Evolutionary conservation across 306 rosid species (phyloP), one percentile per base, ranked within the genome.

Genomic region (Fragaria vesca): DNA sequence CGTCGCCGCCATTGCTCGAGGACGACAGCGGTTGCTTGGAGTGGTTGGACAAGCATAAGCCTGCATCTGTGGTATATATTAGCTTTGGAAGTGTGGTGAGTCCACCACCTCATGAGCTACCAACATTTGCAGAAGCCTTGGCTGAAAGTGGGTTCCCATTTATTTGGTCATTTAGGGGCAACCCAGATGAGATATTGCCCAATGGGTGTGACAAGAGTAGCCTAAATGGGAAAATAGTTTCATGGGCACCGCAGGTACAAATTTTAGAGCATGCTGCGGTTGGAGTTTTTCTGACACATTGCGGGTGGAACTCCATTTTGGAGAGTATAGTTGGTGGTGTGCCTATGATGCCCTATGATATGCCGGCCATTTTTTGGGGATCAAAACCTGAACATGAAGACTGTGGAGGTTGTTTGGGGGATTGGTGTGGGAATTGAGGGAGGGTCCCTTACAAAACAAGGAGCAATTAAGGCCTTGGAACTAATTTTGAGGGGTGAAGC

Each of bases 301-400:
- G 85, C 40, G 97, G 97, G 3, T 92, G 97, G 97, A 92, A 90
- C 57, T 88, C 92, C 0, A 18, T 86, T 11, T 28, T 87, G 85
- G 97, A 92, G 51, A 86, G 93, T 57, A 78, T 88, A 1, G 75
- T 80, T 1, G 90, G 91, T 1, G 91, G 93, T 6, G 96, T 92
- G 40, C 92, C 96, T 1, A 85, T 92, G 89, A 85, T 90, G n/a
- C n/a, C n/a, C n/a, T n/a, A n/a, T n/a, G n/a, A n/a, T n/a, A 66
- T 70, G 88, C 51, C 78, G 93, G 82, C 93, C 93, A 0, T 85
- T 85, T 73, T 72, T 90, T 3, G 93, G 91, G 9, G 97, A 89
- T 54, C 97, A 92, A 32, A 65, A 2, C 45, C 45, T 92, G 28
- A 92, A 90, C 67, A 77, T 72, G 45, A 32, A 72, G 69, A 73